Percentiles rank a stretch among this genome's conserved stretches.
Conservation (phyloP, 2,329 filamentous ascomycete genomes). For the Metarhizium brunneum region DNA sequence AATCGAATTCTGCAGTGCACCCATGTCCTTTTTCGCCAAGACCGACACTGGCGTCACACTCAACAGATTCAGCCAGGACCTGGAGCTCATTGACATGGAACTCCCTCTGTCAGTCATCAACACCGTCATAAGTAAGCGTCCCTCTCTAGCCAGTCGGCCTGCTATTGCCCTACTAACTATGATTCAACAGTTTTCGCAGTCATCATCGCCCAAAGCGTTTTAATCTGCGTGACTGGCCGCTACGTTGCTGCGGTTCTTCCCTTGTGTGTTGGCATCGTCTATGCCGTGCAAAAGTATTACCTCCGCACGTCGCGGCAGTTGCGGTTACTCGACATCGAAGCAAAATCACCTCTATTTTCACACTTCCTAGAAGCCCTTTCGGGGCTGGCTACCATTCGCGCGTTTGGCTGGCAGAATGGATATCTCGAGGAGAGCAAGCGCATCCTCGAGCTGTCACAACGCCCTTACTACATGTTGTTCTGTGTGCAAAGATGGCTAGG, state of each 20-base stretch:
- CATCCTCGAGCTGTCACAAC: conserved; percentile 23
- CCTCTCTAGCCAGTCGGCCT: neutral
- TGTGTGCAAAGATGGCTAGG: conserved; percentile 40
- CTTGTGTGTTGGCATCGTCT: conserved; percentile 24
- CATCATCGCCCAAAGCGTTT: neutral
- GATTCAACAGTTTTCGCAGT: neutral
- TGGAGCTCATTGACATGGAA: conserved; percentile 5
- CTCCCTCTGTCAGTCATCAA: neutral
- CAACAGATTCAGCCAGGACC: conserved; percentile 8
- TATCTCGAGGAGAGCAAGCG: conserved; percentile 9
- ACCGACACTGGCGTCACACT: neutral
- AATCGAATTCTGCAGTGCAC: neutral
- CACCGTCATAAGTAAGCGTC: neutral
- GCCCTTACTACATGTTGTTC: conserved; percentile 30
- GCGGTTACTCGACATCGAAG: conserved; percentile 18
- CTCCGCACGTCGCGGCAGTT: conserved; percentile 21
- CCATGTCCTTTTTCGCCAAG: neutral
- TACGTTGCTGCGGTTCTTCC: conserved; percentile 38
- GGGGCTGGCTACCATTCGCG: conserved; percentile 20
- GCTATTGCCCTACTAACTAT: neutral
- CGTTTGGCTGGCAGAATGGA: conserved; percentile 17
- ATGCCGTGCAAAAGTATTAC: conserved; percentile 16
- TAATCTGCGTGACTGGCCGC: conserved; percentile 31
- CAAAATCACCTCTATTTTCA: conserved; percentile 17
- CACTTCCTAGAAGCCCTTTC: conserved; percentile 15